These are phyloP conservation scores for Escallonia rubra DNA, from an alignment of 129 eudicot species.

Conservation along the genomic window DNA sequence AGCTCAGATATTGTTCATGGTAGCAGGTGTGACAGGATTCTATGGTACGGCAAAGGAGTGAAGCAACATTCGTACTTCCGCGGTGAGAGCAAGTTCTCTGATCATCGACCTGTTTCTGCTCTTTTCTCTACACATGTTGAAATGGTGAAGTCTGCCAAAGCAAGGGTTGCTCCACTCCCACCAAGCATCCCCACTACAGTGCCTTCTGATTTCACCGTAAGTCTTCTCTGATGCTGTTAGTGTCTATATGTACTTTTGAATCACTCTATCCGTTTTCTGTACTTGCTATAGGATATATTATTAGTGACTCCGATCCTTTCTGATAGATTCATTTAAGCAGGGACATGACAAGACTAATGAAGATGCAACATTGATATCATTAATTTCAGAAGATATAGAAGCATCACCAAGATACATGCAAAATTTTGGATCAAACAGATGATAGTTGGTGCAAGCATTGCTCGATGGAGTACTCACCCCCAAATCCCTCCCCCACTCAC, in stretches of 20 bases:
- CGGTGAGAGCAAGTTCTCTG: constrained; percentile 87
- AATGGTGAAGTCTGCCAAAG: constrained; percentile 35
- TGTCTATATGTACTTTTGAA: no score
- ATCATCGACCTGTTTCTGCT: constrained; percentile 89
- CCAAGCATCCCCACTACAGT: constrained; percentile 8
- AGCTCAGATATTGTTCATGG: constrained; percentile 8
- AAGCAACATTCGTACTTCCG: constrained; percentile 76
- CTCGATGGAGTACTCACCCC: background rate
- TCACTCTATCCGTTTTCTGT: no score
- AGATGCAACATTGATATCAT: constrained; percentile 37
- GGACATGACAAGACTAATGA: constrained; percentile 24
- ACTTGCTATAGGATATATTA: no score
- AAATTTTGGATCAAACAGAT: constrained; percentile 22
- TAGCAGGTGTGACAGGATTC: constrained; percentile 91
- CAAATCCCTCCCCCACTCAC: constrained; percentile 11
- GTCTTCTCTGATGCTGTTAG: constrained; percentile 11
- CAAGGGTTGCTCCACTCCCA: constrained; percentile 29
- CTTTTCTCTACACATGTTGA: constrained; percentile 68
- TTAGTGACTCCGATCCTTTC: no score
- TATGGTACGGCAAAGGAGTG: constrained; percentile 92
- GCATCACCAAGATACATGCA: constrained; percentile 24
- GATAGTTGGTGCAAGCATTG: constrained; percentile 17
- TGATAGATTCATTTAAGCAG: constrained; percentile 13
- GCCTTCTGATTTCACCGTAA: constrained; percentile 37
- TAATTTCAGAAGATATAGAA: constrained; percentile 34